These are phyloP conservation scores for Eutypa lata DNA, from an alignment of 2,329 filamentous ascomycete genomes.

Conservation along the genomic window DNA sequence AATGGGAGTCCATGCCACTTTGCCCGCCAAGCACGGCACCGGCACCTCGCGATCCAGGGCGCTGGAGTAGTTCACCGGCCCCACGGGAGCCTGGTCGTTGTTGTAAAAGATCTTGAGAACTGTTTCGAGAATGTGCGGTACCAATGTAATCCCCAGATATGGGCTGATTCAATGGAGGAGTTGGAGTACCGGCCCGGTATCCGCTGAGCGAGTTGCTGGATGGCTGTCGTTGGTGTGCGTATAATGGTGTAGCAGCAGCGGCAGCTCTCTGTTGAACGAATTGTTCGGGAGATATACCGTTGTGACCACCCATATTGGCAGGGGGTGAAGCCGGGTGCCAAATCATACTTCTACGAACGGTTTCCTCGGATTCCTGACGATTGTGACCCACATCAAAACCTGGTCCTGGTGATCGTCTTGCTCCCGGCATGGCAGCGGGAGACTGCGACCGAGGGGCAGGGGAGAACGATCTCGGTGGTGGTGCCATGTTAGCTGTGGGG, in stretches of 20 bases:
- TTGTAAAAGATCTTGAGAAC: conserved; percentile 37
- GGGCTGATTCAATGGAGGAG: conserved; percentile 39
- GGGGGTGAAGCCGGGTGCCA: conserved; percentile 71
- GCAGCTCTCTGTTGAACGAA: conserved; percentile 77
- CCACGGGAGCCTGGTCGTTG: conserved; percentile 57
- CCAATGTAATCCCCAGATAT: conserved; percentile 39
- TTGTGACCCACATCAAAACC: conserved; percentile 32
- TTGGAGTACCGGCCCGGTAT: conserved; percentile 38
- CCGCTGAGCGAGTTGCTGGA: conserved; percentile 48
- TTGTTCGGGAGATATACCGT: conserved; percentile 67
- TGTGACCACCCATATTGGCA: conserved; percentile 44
- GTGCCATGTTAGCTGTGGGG: conserved; percentile 10
- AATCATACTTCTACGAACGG: conserved; percentile 61
- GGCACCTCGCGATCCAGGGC: conserved; percentile 54
- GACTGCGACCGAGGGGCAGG: conserved; percentile 24
- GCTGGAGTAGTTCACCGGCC: conserved; percentile 41
- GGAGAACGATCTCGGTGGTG: conserved; percentile 28
- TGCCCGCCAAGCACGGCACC: conserved; percentile 43
- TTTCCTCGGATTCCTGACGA: conserved; percentile 49
- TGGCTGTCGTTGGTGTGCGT: conserved; percentile 58
- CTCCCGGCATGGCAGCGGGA: conserved; percentile 4
- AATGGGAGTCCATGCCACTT: conserved; percentile 50
- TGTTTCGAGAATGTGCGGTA: conserved; percentile 42
- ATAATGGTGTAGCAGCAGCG: conserved; percentile 50
- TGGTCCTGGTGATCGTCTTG: conserved; percentile 16